Evolutionary conservation across 2,329 filamentous ascomycete genomes (phyloP).

Genomic region (Tolypocladium guangdongense): DNA sequence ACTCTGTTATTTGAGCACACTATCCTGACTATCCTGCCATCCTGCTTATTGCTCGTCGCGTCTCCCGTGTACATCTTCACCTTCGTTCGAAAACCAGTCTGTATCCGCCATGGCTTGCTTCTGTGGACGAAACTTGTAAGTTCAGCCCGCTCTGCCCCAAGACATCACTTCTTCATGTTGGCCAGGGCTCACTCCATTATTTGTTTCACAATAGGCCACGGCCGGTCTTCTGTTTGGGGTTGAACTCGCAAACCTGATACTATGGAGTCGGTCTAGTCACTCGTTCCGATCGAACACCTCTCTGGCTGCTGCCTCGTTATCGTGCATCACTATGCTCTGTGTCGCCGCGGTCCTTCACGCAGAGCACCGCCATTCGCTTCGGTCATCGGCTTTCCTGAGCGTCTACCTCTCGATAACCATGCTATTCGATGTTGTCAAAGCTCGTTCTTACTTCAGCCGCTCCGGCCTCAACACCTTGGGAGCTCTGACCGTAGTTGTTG

Average conservation of each 20-base stretch:
- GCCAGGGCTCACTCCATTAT: neutral
- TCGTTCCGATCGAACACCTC: constrained; percentile 10
- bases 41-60: constrained; percentile 2
- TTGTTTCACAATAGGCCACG: constrained; percentile 5
- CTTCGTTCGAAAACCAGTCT: constrained; percentile 3
- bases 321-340: constrained; percentile 12
- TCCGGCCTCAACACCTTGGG: constrained; percentile 10
- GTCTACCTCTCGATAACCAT: constrained; percentile 27
- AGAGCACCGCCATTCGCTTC: constrained; percentile 22
- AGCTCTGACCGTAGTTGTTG: constrained; percentile 16
- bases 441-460: constrained; percentile 15
- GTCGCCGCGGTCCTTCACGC: constrained; percentile 15
- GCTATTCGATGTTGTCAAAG: constrained; percentile 27
- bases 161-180: no score
- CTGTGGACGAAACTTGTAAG: constrained; percentile 11
- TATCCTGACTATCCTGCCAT: constrained; percentile 7
- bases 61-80: constrained; percentile 1
- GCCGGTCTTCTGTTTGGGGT: constrained; percentile 14
- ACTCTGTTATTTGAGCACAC: constrained; percentile 10
- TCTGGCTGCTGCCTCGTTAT: constrained; percentile 15
- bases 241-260: constrained; percentile 16
- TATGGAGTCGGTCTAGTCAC: constrained; percentile 1
- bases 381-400: constrained; percentile 29
- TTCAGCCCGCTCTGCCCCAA: neutral
- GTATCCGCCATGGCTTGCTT: constrained; percentile 2